Conservation (phyloP, 1,139 yeast genomes). For the Kurtzmaniella natalensis region DNA sequence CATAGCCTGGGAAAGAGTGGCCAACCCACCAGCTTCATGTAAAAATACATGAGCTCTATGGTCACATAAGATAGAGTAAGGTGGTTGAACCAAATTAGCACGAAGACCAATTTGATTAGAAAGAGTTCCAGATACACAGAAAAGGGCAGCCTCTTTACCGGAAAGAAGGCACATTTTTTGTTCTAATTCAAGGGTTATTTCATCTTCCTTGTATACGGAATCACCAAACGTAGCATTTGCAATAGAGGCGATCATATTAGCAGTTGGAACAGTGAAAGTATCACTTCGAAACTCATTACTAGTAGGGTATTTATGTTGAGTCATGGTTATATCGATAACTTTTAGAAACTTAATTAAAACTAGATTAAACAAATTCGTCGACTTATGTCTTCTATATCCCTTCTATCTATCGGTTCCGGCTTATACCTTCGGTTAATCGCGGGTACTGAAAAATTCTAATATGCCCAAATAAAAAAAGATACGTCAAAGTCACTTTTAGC, state of each 20-base stretch:
- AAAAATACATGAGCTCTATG: slow-evolving; percentile 78
- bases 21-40: slow-evolving; percentile 89
- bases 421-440: no score
- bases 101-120: slow-evolving; percentile 86
- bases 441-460: no score
- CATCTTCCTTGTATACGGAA: slow-evolving; percentile 84
- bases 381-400: no score
- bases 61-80: slow-evolving; percentile 81
- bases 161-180: slow-evolving; percentile 60
- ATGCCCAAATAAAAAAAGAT: no score
- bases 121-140: slow-evolving; percentile 86
- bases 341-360: not conserved
- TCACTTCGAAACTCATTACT: slow-evolving; percentile 73
- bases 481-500: no score
- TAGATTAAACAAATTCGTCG: not conserved
- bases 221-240: slow-evolving; percentile 69
- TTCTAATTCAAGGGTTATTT: slow-evolving; percentile 63
- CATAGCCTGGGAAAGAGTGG: slow-evolving; percentile 88
- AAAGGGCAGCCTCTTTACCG: slow-evolving; percentile 81
- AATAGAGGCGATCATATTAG: slow-evolving; percentile 65
- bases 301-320: slow-evolving; percentile 24
- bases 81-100: slow-evolving; percentile 77
- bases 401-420: no score
- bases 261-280: slow-evolving; percentile 90
- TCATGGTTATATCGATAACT: slow-evolving; percentile 14